These are phyloP conservation scores for Elsinoe fawcettii DNA, from an alignment of 2,329 filamentous ascomycete genomes.

Conservation along the genomic window DNA sequence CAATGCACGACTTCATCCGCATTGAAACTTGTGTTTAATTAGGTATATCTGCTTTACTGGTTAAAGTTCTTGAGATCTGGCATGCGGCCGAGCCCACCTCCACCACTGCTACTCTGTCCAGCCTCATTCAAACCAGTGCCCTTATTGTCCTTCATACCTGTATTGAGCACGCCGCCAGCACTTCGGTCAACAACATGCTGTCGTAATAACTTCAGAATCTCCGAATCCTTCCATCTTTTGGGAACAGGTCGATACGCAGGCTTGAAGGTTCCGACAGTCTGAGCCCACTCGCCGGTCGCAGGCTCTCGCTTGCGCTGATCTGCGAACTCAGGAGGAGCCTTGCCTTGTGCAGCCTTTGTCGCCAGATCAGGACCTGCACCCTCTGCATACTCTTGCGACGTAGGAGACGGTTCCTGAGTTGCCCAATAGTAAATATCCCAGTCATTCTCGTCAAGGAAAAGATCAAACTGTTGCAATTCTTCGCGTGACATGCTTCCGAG, in stretches of 20 bases:
- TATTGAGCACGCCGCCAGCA: slow-evolving; percentile 44
- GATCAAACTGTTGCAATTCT: slow-evolving; percentile 34
- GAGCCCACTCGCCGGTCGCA: slow-evolving; percentile 78
- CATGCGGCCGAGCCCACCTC: slow-evolving; percentile 44
- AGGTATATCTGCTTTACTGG: neutral
- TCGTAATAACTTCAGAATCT: slow-evolving; percentile 68
- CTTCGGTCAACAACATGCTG: slow-evolving; percentile 69
- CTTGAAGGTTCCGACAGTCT: slow-evolving; percentile 90
- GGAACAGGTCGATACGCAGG: slow-evolving; percentile 90
- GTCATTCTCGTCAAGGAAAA: slow-evolving; percentile 74
- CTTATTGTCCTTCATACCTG: neutral
- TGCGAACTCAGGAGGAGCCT: slow-evolving; percentile 32
- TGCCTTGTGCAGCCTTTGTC: slow-evolving; percentile 39
- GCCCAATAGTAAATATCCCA: slow-evolving; percentile 99
- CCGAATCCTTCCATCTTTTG: slow-evolving; percentile 71
- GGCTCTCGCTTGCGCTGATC: slow-evolving; percentile 35
- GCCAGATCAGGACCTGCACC: slow-evolving; percentile 41
- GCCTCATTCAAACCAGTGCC: slow-evolving; percentile 23
- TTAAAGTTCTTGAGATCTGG: slow-evolving; percentile 41
- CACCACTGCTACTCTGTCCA: slow-evolving; percentile 30
- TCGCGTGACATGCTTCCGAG: slow-evolving; percentile 61
- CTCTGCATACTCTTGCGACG: slow-evolving; percentile 51
- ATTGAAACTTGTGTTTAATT: neutral
- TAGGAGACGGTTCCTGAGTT: slow-evolving; percentile 66
- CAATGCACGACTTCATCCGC: too few species aligned